These are phyloP conservation scores for Cadophora sp. DNA, from an alignment of 2,329 filamentous ascomycete species.

Conservation along the genomic window DNA sequence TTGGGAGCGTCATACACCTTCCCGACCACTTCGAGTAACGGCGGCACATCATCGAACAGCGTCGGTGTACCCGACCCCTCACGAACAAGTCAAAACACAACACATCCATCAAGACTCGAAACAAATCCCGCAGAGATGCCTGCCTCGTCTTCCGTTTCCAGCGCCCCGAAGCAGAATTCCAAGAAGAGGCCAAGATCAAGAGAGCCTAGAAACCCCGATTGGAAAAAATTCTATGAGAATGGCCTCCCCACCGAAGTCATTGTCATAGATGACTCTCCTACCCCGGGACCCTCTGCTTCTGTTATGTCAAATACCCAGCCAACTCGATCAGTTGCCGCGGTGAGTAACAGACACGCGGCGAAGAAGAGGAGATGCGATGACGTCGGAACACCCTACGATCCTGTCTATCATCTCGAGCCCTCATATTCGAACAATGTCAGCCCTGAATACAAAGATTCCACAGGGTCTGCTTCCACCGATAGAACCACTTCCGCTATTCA, in stretches of 20 bases:
- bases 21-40: slow-evolving; percentile 44
- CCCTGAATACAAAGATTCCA: slow-evolving; percentile 70
- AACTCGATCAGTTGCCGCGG: slow-evolving; percentile 40
- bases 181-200: slow-evolving; percentile 49
- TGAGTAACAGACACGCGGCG: slow-evolving; percentile 70
- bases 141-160: slow-evolving; percentile 41
- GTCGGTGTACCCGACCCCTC: slow-evolving; percentile 38
- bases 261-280: slow-evolving; percentile 76
- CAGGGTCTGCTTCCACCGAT: slow-evolving; percentile 80
- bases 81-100: slow-evolving; percentile 35
- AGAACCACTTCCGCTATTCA: slow-evolving; percentile 81
- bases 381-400: slow-evolving; percentile 65
- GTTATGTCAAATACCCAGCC: slow-evolving; percentile 49
- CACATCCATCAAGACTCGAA: slow-evolving; percentile 37
- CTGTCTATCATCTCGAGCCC: slow-evolving; percentile 73
- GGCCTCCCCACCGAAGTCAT: slow-evolving; percentile 85
- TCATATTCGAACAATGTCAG: slow-evolving; percentile 75
- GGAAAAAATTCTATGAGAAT: slow-evolving; percentile 83
- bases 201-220: slow-evolving; percentile 69
- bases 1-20: slow-evolving; percentile 43
- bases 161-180: slow-evolving; percentile 43
- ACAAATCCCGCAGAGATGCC: slow-evolving; percentile 47
- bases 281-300: slow-evolving; percentile 48
- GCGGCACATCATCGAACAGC: slow-evolving; percentile 38
- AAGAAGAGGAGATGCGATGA: slow-evolving; percentile 67